Conservation (phyloP, 768 basidiomycete species). For the Heimioporus sp. region DNA sequence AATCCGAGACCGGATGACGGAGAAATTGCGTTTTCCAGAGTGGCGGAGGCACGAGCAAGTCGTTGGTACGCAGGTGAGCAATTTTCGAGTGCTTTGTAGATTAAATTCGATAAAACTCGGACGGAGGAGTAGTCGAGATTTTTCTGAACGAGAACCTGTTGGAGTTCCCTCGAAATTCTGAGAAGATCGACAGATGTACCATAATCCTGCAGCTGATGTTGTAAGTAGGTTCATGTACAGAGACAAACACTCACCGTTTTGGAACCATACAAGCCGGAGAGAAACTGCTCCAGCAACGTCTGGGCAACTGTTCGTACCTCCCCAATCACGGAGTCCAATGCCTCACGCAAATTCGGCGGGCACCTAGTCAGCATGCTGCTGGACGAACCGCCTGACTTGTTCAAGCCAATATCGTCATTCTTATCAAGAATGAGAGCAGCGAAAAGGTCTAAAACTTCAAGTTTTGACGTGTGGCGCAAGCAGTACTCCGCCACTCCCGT, state of each 20-base stretch:
- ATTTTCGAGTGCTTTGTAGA: conserved; percentile 41
- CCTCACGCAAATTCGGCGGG: conserved; percentile 12
- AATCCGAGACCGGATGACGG: conserved; percentile 73
- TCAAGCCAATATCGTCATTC: conserved; percentile 15
- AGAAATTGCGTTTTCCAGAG: conserved; percentile 49
- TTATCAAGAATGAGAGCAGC: conserved; percentile 40
- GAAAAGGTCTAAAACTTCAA: conserved; percentile 43
- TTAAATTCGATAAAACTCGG: conserved; percentile 55
- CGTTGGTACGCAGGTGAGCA: conserved; percentile 33
- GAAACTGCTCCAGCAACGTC: conserved; percentile 16
- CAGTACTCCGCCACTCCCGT: conserved; percentile 20
- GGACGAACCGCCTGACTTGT: conserved; percentile 1
- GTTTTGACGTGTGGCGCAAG: conserved; percentile 33
- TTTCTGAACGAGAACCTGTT: conserved; percentile 34
- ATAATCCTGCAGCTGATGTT: conserved; percentile 28
- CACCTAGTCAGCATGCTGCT: conserved; percentile 2
- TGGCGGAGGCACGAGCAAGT: conserved; percentile 32
- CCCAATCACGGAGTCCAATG: conserved; percentile 20
- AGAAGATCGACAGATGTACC: conserved; percentile 38
- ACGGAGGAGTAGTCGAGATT: conserved; percentile 66
- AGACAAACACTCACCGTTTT: conserved; percentile 24
- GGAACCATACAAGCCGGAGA: conserved; percentile 9
- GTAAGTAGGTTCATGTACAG: not conserved
- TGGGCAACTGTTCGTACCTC: conserved; percentile 19
- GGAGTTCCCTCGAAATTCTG: conserved; percentile 41